phyloP scores from a whole-genome alignment of 108 stramenopile species.

The Schizochytrium sp. region DNA sequence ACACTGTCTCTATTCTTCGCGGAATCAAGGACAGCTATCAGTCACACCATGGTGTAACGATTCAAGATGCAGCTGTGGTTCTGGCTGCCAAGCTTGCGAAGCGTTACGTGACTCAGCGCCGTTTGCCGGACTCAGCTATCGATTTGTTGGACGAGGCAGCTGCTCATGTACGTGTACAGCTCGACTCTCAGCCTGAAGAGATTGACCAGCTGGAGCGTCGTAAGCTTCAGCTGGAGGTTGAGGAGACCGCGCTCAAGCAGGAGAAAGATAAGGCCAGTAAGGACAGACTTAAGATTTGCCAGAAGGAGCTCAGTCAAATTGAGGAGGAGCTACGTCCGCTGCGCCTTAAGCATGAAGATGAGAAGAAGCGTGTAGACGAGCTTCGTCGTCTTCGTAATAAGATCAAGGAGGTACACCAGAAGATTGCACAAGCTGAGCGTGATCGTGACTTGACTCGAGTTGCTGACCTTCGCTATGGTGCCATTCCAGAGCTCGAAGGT shows the following conservation, averaged over 20 bases:
- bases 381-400: constrained; percentile 85
- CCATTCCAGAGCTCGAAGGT: constrained; percentile 87
- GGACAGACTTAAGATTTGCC: constrained; percentile 77
- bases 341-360: constrained; percentile 84
- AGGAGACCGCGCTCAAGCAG: constrained; percentile 85
- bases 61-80: constrained; percentile 89
- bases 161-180: constrained; percentile 88
- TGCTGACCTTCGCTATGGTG: constrained; percentile 92
- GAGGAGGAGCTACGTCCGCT: constrained; percentile 75
- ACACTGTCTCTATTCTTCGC: constrained; percentile 92
- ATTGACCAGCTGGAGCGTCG: constrained; percentile 88
- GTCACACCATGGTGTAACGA: constrained; percentile 92
- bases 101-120: constrained; percentile 92
- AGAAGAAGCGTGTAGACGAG: constrained; percentile 86
- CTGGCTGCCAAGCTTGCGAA: constrained; percentile 91
- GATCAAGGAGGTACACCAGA: constrained; percentile 82
- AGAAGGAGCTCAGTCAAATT: constrained; percentile 81
- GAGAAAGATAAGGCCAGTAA: constrained; percentile 86
- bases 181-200: constrained; percentile 86
- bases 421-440: constrained; percentile 88
- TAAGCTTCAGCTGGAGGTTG: constrained; percentile 92
- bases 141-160: constrained; percentile 97
- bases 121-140: constrained; percentile 95
- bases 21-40: constrained; percentile 93
- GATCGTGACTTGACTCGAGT: constrained; percentile 89